Base-by-base conservation (phyloP, 495 filamentous ascomycete genomes). In the Xylaria nigripes region DNA sequence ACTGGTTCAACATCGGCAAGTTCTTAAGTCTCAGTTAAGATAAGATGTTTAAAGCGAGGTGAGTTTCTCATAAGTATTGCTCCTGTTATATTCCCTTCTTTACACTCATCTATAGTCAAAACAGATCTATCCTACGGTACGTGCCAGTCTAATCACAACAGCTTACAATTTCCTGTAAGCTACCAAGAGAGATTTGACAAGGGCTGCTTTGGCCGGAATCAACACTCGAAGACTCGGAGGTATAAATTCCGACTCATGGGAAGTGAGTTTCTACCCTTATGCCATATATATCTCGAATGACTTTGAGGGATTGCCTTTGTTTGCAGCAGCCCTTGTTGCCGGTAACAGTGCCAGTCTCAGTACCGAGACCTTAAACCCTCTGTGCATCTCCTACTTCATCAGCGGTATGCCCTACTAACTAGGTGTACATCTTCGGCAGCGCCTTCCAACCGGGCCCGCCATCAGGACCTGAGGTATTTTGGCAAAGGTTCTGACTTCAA, bases 241-340 rank as follows among this genome's bases (percentile, higher is more conserved):
- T 29, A 3, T 36, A 6, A 36, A 36, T 5, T 2, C 15, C 32
- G n/a, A n/a, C n/a, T n/a, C n/a, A n/a, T n/a, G n/a, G 50, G 58
- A 61, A 34, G 74, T 74, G 54, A 45, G 70, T 23, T 40, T 13
- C 27, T 29, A 9, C 15, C 4, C 19, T 13, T 3, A 7, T 19
- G n/a, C n/a, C n/a, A n/a, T n/a, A 36, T 36, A 16, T n/a, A 40
- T 61, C 13, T 47, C 62, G 23, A 81, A 81, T 52, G 73, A 66
- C 47, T 72, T 77, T 50, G 77, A 81, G 61, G 76, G 72, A 18
- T 57, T 81, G 18, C 70, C 68, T 27, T 53, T 78, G 23, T 80
- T 69, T 61, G 75, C 77, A 0, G 72, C 75, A 0, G 73, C 64
- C 34, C 71, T 81, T 19, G 72, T 75, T 8, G 78, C 76, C 0